Conservation (phyloP, 345 rosid genomes). For the Brassica juncea region DNA sequence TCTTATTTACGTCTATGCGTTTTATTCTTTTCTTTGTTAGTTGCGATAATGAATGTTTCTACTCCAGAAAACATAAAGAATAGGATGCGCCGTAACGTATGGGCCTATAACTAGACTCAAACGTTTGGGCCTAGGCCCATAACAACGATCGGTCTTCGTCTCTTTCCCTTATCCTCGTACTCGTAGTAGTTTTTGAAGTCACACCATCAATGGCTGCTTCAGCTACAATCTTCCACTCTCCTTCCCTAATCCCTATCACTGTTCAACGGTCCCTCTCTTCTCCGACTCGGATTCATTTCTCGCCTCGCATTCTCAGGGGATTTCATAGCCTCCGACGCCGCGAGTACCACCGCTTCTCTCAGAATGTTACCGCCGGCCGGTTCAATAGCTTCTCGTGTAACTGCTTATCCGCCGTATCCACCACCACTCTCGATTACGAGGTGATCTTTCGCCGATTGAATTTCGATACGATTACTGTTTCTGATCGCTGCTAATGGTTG, state of each 20-base stretch:
- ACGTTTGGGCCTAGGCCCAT: not conserved
- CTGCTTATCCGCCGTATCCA: slow-evolving; percentile 46
- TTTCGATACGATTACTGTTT: not conserved
- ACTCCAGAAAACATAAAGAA: too few relatives aligned
- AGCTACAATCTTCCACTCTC: slow-evolving; percentile 37
- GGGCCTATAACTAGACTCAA: not conserved
- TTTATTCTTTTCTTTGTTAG: too few relatives aligned
- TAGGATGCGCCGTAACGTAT: not conserved
- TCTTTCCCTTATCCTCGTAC: slow-evolving; percentile 28
- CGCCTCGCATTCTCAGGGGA: slow-evolving; percentile 28
- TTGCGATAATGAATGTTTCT: too few relatives aligned
- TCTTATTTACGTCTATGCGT: too few relatives aligned
- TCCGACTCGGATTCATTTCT: slow-evolving; percentile 14
- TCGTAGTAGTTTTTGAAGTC: slow-evolving; percentile 18
- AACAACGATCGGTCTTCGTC: not conserved
- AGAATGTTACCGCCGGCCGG: slow-evolving; percentile 29
- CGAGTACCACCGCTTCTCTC: slow-evolving; percentile 5
- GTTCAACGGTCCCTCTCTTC: slow-evolving; percentile 1
- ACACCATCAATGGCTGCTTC: slow-evolving; percentile 38
- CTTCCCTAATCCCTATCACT: slow-evolving; percentile 28
- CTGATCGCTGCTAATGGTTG: not conserved
- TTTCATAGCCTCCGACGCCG: slow-evolving; percentile 27
- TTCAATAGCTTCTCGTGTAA: slow-evolving; percentile 47
- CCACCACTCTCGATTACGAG: slow-evolving; percentile 59
- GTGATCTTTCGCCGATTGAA: slow-evolving; percentile 26